Evolutionary conservation across 495 filamentous ascomycete species (phyloP), one percentile per base, ranked within the genome.

Genomic region (Parachaetomium inaequale): DNA sequence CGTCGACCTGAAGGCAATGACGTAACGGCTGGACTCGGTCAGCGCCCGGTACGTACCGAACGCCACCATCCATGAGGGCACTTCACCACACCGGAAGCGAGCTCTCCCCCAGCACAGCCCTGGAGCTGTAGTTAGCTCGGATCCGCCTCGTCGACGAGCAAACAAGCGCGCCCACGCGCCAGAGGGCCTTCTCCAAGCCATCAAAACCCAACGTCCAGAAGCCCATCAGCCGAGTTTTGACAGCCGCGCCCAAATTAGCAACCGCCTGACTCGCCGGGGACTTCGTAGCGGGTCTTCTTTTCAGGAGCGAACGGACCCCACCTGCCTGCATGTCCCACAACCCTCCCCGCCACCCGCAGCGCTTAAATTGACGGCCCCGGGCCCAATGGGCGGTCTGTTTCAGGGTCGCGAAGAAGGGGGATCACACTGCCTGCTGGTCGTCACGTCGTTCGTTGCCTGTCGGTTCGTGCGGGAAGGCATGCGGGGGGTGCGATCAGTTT

Each of bases 301-400:
- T 34, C 6, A 6, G 32, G 6, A 34, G 6, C 32, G 32, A 6
- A 6, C 6, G 32, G 32, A 34, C 5, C 32, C 32, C n/a, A 40
- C 42, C 42, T 34, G 32, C 42, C 17, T 46, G 19, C 42, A 21
- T 46, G n/a, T 46, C 17, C 42, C 42, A 46, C 42, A 34, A 6
- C 6, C 6, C 5, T 11, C 11, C 6, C 32, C 32, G 32, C 32
- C 32, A n/a, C 32, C 32, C 32, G 32, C 32, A 46, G 42, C 42
- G 42, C 42, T 46, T 46, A 46, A 46, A 32, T 36, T 19, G 58
- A n/a, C 12, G 11, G 38, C 38, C 28, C 10, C 19, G 15, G 25
- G 49, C 38, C 58, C 49, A 61, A 61, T 61, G 50, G 50, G 40
- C 49, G 58, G 58, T 47, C 58, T 61, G 58, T 61, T 61, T 61